Evolutionary conservation across 108 stramenopile genomes (phyloP), one percentile per base, ranked within the genome.

Genomic region (Cyclotella atomus): DNA sequence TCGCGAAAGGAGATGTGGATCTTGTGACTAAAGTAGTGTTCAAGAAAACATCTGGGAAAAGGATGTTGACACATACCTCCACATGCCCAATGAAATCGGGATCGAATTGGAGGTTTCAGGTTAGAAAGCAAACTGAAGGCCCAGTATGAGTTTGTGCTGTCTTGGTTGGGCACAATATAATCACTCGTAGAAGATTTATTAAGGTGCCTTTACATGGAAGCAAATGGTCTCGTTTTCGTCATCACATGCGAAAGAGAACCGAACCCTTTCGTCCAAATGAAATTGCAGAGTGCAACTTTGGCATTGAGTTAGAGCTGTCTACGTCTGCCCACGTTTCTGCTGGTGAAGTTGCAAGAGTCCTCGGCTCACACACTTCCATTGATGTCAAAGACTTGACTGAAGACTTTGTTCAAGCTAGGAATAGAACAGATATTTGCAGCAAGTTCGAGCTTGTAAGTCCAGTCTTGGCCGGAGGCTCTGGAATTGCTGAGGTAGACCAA

Each of bases 381-480:
- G 55, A 9, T 30, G 30, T 28, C 24, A 32, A 28, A 56, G 55
- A 56, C 25, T 30, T 56, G 55, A 56, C 55, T 12, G 7, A 56
- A 4, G 27, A 28, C 55, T 24, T 17, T 24, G 10, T 17, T 24
- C 14, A 32, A 32, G 55, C 55, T n/a, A 56, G 27, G 29, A 17
- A 10, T 16, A 7, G 55, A 28, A 24, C 7, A 4, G 55, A 56
- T 28, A 28, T 56, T 36, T 86, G 85, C 71, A 70, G 47, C 45
- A 75, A 45, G 29, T 83, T 86, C 55, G 85, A 86, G 57, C 25
- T 86, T 3, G 82, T 86, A 12, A 83, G 83, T 2, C 83, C 73
- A 14, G 46, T 69, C 17, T 50, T 87, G 59, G 28, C 1, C 8
- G 79, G 79, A 23, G 86, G 82, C 24, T 27, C 36, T 35, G 86